Evolutionary conservation across 2,329 filamentous ascomycete species (phyloP).

Genomic region (Penicillium glabrum): DNA sequence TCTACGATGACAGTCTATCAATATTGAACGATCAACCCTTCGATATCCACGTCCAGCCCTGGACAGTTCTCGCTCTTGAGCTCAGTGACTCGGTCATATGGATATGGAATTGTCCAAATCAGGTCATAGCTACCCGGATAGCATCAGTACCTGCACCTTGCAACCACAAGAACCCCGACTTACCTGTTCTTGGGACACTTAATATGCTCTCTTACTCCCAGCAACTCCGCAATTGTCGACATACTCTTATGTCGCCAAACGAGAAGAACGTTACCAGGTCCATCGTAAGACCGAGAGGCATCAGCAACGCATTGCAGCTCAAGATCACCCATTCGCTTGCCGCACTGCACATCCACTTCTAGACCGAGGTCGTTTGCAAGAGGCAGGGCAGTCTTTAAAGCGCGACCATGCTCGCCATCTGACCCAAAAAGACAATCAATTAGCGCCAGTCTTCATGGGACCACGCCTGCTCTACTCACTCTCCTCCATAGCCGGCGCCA

Average conservation of each 20-base stretch:
- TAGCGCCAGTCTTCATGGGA: not conserved
- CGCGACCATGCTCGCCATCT: slow-evolving; percentile 20
- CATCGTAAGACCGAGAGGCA: slow-evolving; percentile 18
- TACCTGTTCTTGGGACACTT: slow-evolving; percentile 29
- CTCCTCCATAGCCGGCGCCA: slow-evolving; percentile 25
- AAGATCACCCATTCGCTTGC: slow-evolving; percentile 9
- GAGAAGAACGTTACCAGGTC: slow-evolving; percentile 29
- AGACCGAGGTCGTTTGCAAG: slow-evolving; percentile 29
- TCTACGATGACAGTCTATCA: slow-evolving; percentile 7
- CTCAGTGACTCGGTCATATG: slow-evolving; percentile 28
- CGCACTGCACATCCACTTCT: slow-evolving; percentile 27
- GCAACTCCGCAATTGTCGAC: slow-evolving; percentile 16
- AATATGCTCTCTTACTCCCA: slow-evolving; percentile 21
- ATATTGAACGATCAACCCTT: slow-evolving; percentile 18
- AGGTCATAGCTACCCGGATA: slow-evolving; percentile 25
- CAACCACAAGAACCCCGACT: slow-evolving; percentile 3
- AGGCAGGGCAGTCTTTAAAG: slow-evolving; percentile 26
- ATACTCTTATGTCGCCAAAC: slow-evolving; percentile 31
- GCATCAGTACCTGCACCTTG: slow-evolving; percentile 2
- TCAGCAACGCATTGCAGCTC: slow-evolving; percentile 23
- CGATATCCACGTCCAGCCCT: slow-evolving; percentile 19
- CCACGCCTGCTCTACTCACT: slow-evolving; percentile 15
- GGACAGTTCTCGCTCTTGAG: slow-evolving; percentile 27
- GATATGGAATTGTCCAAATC: slow-evolving; percentile 31
- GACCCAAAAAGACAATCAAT: not conserved